Conservation (phyloP, 768 basidiomycete genomes). For the Naganishia vaughanmartiniae region DNA sequence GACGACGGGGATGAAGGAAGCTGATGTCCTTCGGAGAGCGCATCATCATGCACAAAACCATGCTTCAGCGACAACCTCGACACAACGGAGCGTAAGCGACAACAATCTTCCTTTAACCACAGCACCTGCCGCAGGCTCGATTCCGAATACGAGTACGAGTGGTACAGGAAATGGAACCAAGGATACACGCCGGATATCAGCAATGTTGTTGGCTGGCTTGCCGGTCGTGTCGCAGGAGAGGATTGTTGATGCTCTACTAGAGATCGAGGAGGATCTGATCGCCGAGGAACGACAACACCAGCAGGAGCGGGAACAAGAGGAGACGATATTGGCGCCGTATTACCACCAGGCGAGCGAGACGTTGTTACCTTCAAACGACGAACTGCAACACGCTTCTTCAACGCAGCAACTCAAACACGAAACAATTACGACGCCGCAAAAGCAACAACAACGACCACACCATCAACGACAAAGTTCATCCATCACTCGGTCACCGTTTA, state of each 20-base stretch:
- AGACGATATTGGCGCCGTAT: not conserved
- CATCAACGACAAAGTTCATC: constrained; percentile 19
- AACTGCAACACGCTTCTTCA: too few relatives aligned
- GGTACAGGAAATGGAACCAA: not conserved
- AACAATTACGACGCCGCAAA: not conserved
- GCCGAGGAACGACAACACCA: not conserved
- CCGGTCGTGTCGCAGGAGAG: constrained; percentile 19
- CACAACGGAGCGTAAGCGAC: constrained; percentile 7
- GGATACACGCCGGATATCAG: constrained; percentile 5
- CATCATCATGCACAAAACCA: not conserved
- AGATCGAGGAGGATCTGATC: constrained; percentile 25
- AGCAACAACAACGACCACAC: not conserved
- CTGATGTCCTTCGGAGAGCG: constrained; percentile 15
- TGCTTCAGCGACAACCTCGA: not conserved
- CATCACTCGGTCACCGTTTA: constrained; percentile 24
- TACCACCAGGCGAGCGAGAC: constrained; percentile 2
- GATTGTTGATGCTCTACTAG: constrained; percentile 8
- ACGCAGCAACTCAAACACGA: too few relatives aligned
- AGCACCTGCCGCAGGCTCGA: not conserved
- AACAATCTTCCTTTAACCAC: not conserved
- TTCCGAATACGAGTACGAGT: not conserved
- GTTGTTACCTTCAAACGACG: not conserved
- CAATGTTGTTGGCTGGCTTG: constrained; percentile 8
- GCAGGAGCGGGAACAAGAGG: too few relatives aligned
- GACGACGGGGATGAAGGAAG: constrained; percentile 24